Evolutionary conservation across 2,329 filamentous ascomycete genomes (phyloP), one percentile per base, ranked within the genome.

Genomic region (Hypoxylon sp.): DNA sequence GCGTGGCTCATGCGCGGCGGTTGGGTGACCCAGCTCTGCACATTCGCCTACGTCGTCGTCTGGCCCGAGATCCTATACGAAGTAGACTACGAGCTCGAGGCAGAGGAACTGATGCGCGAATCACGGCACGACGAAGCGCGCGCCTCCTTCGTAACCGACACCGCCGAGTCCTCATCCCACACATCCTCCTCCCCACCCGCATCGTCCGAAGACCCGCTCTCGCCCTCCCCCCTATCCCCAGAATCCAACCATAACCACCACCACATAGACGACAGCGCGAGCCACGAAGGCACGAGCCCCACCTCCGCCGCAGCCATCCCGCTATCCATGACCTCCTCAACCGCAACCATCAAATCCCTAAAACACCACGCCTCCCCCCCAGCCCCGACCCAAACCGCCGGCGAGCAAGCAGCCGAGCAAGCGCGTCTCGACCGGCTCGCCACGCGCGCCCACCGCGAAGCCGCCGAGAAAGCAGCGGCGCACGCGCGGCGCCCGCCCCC

Each of bases 1-100:
- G 94, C 94, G 22, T 99, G 95, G 94, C 87, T 99, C 7, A 90
- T 98, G 83, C 90, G 95, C 44, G 92, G 94, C 51, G 94, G 94
- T 13, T 97, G 96, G 92, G 95, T 98, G 0, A 97, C 93, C 0
- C 95, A 98, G 79, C 86, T 99, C 5, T 92, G 94, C 70, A 96
- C 94, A 0, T 98, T 97, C 79, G 93, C 92, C 11, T 97, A 96
- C 85, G 89, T 98, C 48, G 89, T 95, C 55, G 92, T 96, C 46
- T 91, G 91, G 81, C 90, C 92, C 2, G 91, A 95, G 77, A 92
- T 97, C 69, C 90, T 96, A 74, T 91, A 92, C 76, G 91, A 93
- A 71, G 94, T 97, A 2, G 90, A 93, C 57, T 88, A 91, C 73
- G 88, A 90, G 61, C 85, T 93, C 48, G 89, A 91, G 74, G 86